Percentiles rank a stretch among this genome's conserved stretches.
Evolutionary conservation across 768 basidiomycete species (phyloP).

Genomic region (Boletus huronensis): DNA sequence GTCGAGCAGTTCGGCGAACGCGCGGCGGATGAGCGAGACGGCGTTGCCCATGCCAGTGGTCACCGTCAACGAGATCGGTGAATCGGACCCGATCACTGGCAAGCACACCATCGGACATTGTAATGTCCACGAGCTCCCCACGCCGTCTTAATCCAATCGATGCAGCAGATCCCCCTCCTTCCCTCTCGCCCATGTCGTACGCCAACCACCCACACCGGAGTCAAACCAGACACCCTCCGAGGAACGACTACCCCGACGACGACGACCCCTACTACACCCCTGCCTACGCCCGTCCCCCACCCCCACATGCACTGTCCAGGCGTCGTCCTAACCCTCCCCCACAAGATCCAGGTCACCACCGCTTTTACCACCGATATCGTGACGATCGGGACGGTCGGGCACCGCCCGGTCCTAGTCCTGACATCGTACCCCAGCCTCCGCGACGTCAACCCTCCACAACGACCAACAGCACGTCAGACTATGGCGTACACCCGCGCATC

Average conservation of each 20-base stretch:
- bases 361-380: conserved; percentile 20
- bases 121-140: neutral
- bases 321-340: conserved; percentile 13
- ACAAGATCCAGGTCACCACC: conserved; percentile 6
- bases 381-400: conserved; percentile 21
- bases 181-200: conserved; percentile 5
- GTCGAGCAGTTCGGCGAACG: conserved; percentile 19
- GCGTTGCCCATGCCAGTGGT: conserved; percentile 36
- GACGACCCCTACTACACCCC: conserved; percentile 15
- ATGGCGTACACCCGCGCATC: conserved; percentile 12
- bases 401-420: conserved; percentile 9
- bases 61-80: too few species aligned
- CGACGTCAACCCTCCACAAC: conserved; percentile 21
- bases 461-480: conserved; percentile 18
- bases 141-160: conserved; percentile 8
- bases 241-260: conserved; percentile 13
- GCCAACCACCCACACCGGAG: neutral
- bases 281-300: conserved; percentile 7
- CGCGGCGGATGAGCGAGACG: conserved; percentile 20
- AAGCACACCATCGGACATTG: neutral
- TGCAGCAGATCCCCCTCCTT: neutral
- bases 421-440: conserved; percentile 5
- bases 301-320: conserved; percentile 10
- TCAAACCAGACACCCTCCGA: neutral
- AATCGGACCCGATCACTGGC: too few species aligned